Base-by-base conservation (phyloP, 495 filamentous ascomycete genomes). In the Xylaria venustula region DNA sequence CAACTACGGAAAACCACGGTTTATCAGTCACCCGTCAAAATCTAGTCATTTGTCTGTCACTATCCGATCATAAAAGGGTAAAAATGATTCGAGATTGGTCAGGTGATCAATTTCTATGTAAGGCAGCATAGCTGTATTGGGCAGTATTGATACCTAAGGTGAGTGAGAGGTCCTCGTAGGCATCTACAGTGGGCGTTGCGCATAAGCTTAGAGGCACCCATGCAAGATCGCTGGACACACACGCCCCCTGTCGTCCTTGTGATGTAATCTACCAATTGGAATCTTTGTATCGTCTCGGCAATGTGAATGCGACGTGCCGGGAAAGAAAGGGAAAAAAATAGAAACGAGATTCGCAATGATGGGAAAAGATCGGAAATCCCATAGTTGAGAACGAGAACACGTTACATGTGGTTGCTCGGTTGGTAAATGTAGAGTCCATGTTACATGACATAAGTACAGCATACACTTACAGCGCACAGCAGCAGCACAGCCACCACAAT, bases 401-500 rank as follows among this genome's bases (percentile, higher is more conserved):
- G 53, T 11, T 34, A 34, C 30, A 5, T 5, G 30, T n/a, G n/a
- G n/a, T n/a, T 5, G 30, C 11, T 34, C 5, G 30, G 30, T 34
- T 5, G 30, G 30, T 34, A 34, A 5, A 34, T 11, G n/a, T 11
- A 34, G 30, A 34, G 30, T 55, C n/a, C 37, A 55, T 30, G 42
- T 48, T 49, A 49, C 44, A 48, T 58, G 30, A n/a, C n/a, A n/a
- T n/a, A n/a, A n/a, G n/a, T n/a, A n/a, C n/a, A n/a, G n/a, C n/a
- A n/a, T n/a, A n/a, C n/a, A n/a, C n/a, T n/a, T n/a, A n/a, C n/a
- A 11, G 30, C 45, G 37, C 37, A 40, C 37, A 9, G 3, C 25
- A 36, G 37, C 19, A n/a, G 42, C 54, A 25, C 34, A 58, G 54
- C 54, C 54, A 47, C 42, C 54, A 47, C 42, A 12, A 47, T 45